phyloP scores from a whole-genome alignment of 306 rosid species.

The Malus sylvestris region DNA sequence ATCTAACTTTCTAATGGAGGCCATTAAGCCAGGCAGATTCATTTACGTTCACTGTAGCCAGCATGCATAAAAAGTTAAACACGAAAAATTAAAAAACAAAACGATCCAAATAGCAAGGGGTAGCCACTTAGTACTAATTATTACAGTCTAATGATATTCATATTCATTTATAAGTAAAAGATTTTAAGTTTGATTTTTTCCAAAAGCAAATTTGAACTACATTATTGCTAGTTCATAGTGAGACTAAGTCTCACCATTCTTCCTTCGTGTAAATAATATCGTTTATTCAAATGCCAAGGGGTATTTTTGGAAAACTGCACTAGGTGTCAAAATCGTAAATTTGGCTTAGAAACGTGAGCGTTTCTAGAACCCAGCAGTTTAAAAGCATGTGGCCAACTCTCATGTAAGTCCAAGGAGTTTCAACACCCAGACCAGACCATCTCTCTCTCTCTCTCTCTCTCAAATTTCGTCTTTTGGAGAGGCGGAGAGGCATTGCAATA shows the following conservation, averaged over 20 bases:
- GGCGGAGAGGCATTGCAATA: conserved; percentile 4
- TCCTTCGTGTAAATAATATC: too few species aligned
- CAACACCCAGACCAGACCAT: not conserved
- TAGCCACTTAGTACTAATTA: too few species aligned
- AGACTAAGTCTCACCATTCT: accelerated
- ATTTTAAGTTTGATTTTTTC: accelerated
- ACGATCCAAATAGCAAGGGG: too few species aligned
- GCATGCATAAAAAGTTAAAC: not conserved
- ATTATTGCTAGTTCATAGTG: accelerated
- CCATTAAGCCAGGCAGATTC: not conserved
- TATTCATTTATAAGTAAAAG: too few species aligned
- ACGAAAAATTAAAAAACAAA: not conserved
- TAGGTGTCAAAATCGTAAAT: conserved; percentile 12
- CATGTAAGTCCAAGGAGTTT: not conserved
- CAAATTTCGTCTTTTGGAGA: not conserved
- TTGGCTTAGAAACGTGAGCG: not conserved
- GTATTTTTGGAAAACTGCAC: not conserved
- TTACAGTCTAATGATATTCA: too few species aligned
- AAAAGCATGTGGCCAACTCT: not conserved
- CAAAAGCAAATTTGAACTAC: accelerated
- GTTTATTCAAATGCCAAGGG: not conserved
- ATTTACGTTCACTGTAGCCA: not conserved
- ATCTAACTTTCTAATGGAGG: not conserved
- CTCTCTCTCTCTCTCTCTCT: not conserved
- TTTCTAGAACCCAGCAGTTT: not conserved